Evolutionary conservation across 257 asterid genomes (phyloP).

Genomic region (Rehmannia glutinosa): DNA sequence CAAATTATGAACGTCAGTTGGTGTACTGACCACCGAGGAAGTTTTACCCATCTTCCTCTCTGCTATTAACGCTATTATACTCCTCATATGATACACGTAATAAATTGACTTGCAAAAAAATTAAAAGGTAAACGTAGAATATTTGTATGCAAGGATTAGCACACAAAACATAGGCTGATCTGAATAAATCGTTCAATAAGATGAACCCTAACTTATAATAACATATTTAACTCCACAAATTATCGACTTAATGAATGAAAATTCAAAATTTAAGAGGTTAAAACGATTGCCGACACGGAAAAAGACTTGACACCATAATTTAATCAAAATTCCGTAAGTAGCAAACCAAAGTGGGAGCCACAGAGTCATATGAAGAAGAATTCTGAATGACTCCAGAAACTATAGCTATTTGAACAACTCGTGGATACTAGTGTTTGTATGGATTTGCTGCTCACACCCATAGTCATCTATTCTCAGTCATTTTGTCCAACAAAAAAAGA

Average conservation of each 20-base stretch:
- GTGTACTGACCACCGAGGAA: too few relatives aligned
- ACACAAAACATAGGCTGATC: background rate
- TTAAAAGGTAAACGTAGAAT: too few relatives aligned
- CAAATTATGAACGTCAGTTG: too few relatives aligned
- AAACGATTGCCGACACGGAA: background rate
- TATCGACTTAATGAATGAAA: background rate
- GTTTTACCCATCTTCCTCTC: too few relatives aligned
- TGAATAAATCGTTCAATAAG: too few relatives aligned
- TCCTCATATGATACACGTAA: too few relatives aligned
- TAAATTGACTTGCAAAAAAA: too few relatives aligned
- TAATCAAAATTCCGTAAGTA: constrained; percentile 9
- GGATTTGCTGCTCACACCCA: constrained; percentile 23
- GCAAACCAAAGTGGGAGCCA: constrained; percentile 30
- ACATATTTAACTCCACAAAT: too few relatives aligned
- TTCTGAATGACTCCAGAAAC: constrained; percentile 16
- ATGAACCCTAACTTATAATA: too few relatives aligned
- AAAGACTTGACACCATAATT: background rate
- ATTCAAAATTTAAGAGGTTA: background rate
- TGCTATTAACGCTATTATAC: too few relatives aligned
- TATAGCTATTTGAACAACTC: constrained; percentile 19
- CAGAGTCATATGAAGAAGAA: constrained; percentile 6
- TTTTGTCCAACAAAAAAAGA: constrained; percentile 32
- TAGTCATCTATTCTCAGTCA: constrained; percentile 2
- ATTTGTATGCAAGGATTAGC: background rate
- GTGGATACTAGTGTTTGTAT: constrained; percentile 31